Conservation (phyloP, 164 flowering plant species). For the Platanus orientalis region DNA sequence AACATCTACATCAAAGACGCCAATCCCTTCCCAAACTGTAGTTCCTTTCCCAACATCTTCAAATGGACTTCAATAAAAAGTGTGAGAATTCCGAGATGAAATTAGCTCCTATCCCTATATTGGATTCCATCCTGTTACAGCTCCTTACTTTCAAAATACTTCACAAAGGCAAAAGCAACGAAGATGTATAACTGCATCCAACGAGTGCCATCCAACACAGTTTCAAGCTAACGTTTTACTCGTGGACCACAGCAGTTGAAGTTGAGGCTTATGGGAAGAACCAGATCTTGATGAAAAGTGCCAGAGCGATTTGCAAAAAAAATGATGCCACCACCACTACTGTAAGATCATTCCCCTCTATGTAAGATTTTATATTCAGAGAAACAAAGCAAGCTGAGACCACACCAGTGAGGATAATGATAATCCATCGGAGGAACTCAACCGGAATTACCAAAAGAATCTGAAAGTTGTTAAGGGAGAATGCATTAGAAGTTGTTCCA, state of each 20-base stretch:
- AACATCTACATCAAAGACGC: too few relatives aligned
- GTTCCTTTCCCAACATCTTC: neutral
- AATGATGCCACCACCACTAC: slow-evolving; percentile 61
- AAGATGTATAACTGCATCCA: neutral
- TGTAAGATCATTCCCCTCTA: slow-evolving; percentile 46
- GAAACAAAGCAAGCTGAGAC: slow-evolving; percentile 83
- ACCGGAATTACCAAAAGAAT: slow-evolving; percentile 73
- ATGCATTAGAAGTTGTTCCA: slow-evolving; percentile 6
- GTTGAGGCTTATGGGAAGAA: slow-evolving; percentile 50
- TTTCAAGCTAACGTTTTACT: neutral
- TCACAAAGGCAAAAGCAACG: neutral
- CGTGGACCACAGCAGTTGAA: neutral
- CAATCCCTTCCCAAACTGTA: too few relatives aligned
- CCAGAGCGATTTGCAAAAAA: slow-evolving; percentile 69
- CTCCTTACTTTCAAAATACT: neutral
- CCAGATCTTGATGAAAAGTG: slow-evolving; percentile 82
- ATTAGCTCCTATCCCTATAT: neutral
- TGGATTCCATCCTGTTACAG: neutral
- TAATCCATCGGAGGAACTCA: slow-evolving; percentile 78
- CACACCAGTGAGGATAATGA: slow-evolving; percentile 54
- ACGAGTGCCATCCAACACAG: neutral
- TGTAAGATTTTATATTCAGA: slow-evolving; percentile 52
- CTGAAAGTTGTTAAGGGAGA: slow-evolving; percentile 36
- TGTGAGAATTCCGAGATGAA: neutral
- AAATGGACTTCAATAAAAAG: neutral